A percentile compares a stretch with the other conserved stretches of the same genome.
Conservation (phyloP, 2,329 filamentous ascomycete species). For the Neofusicoccum ribis region DNA sequence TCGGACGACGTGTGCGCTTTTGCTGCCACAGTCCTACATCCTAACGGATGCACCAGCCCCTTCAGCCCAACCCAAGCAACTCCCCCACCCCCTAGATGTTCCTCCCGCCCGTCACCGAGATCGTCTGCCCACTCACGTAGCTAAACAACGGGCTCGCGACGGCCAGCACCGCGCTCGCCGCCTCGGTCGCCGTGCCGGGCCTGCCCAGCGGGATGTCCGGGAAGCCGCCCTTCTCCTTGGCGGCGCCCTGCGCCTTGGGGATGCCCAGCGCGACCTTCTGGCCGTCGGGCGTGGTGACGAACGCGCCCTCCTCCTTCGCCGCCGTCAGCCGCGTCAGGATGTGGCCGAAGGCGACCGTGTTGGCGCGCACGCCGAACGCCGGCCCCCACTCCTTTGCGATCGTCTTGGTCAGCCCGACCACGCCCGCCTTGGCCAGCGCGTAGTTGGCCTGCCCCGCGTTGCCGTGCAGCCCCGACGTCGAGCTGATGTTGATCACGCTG, state of each 20-base stretch:
- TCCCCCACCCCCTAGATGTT: conserved; percentile 50
- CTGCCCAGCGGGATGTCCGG: conserved; percentile 77
- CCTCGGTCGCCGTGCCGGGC: conserved; percentile 76
- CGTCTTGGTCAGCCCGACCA: conserved; percentile 81
- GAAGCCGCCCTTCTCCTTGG: conserved; percentile 37
- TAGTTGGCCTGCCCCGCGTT: conserved; percentile 94
- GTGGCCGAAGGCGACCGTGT: conserved; percentile 81
- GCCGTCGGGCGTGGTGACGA: conserved; percentile 73
- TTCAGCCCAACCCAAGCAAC: background rate
- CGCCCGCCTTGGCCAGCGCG: conserved; percentile 78
- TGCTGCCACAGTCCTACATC: too few species aligned
- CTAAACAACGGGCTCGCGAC: conserved; percentile 79
- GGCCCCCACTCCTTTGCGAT: conserved; percentile 92
- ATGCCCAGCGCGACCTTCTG: conserved; percentile 48
- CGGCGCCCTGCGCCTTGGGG: conserved; percentile 42
- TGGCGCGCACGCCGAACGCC: conserved; percentile 75
- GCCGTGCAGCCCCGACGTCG: conserved; percentile 78
- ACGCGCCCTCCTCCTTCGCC: conserved; percentile 81
- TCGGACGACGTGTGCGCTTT: too few species aligned
- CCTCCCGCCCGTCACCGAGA: conserved; percentile 79
- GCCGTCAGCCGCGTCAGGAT: conserved; percentile 79
- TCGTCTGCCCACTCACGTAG: conserved; percentile 84
- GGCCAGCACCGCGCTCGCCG: conserved; percentile 73
- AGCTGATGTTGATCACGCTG: conserved; percentile 80
- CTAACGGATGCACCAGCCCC: too few species aligned